Evolutionary conservation across 2,329 filamentous ascomycete species (phyloP).

Genomic region (Colletotrichum graminicola): DNA sequence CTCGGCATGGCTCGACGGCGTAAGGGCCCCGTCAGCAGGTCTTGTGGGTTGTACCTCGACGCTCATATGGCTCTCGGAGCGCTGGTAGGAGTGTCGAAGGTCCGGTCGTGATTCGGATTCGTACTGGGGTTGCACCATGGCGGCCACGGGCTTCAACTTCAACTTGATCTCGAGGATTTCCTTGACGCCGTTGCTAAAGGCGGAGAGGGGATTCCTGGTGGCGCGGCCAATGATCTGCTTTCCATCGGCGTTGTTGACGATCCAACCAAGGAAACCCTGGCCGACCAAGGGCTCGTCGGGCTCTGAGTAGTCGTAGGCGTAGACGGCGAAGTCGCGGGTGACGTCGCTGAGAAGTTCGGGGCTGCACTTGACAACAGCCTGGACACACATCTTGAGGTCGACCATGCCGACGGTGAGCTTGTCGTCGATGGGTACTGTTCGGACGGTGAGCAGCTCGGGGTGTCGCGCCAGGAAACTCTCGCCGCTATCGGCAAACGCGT

Average conservation of each 20-base stretch:
- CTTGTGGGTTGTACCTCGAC: constrained; percentile 43
- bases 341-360: constrained; percentile 83
- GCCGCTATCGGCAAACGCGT: constrained; percentile 92
- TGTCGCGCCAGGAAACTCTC: constrained; percentile 90
- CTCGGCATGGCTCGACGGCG: constrained; percentile 74
- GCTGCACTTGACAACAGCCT: constrained; percentile 82
- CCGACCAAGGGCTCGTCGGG: constrained; percentile 93
- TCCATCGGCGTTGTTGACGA: constrained; percentile 58
- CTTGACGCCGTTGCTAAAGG: constrained; percentile 85
- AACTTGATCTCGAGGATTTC: constrained; percentile 96
- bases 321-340: constrained; percentile 92
- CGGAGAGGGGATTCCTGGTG: constrained; percentile 84
- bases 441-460: constrained; percentile 82
- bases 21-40: constrained; percentile 54
- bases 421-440: constrained; percentile 85
- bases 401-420: constrained; percentile 85
- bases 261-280: constrained; percentile 93
- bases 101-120: constrained; percentile 45
- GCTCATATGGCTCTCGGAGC: constrained; percentile 39
- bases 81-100: constrained; percentile 33
- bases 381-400: constrained; percentile 87
- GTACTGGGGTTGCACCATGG: constrained; percentile 60
- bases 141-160: constrained; percentile 79
- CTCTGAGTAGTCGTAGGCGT: constrained; percentile 96
- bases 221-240: constrained; percentile 90